These are phyloP conservation scores for Triangularia setosa DNA, from an alignment of 2,329 filamentous ascomycete species.

Conservation along the genomic window DNA sequence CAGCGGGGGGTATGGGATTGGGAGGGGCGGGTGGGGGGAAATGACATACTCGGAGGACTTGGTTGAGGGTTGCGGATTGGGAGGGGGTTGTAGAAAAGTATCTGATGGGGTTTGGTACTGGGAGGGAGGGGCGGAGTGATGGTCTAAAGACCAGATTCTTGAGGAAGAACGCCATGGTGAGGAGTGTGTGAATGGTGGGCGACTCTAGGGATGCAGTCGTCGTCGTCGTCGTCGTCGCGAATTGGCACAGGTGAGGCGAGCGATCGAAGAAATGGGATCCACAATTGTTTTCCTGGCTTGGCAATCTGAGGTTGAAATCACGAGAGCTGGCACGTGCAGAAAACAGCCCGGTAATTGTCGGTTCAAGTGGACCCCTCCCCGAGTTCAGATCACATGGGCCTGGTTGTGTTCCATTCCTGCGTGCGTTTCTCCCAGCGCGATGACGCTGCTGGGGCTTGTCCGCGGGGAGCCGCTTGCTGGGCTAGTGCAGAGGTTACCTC, in stretches of 20 bases:
- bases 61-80: slow-evolving; percentile 64
- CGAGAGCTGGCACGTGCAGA: slow-evolving; percentile 17
- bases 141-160: slow-evolving; percentile 30
- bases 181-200: slow-evolving; percentile 13
- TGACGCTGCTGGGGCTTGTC: neutral
- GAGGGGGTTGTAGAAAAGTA: slow-evolving; percentile 42
- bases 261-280: neutral
- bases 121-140: slow-evolving; percentile 24
- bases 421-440: neutral
- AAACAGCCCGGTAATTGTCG: slow-evolving; percentile 24
- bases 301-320: slow-evolving; percentile 18
- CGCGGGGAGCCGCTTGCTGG: neutral
- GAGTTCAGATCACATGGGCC: slow-evolving; percentile 19
- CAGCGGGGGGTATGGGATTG: neutral
- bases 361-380: slow-evolving; percentile 12
- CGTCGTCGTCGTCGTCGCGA: slow-evolving; percentile 8
- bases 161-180: slow-evolving; percentile 35
- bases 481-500: slow-evolving; percentile 20
- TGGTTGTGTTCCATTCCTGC: neutral
- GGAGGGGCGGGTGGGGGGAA: neutral
- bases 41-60: slow-evolving; percentile 60
- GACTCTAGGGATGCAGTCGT: slow-evolving; percentile 1
- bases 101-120: slow-evolving; percentile 27
- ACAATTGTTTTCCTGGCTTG: neutral
- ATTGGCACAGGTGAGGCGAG: slow-evolving; percentile 5